A percentile compares a stretch with the other conserved stretches of the same genome.
Evolutionary conservation across 805 yeast species (phyloP).

Genomic region (Candida ipomoeae): DNA sequence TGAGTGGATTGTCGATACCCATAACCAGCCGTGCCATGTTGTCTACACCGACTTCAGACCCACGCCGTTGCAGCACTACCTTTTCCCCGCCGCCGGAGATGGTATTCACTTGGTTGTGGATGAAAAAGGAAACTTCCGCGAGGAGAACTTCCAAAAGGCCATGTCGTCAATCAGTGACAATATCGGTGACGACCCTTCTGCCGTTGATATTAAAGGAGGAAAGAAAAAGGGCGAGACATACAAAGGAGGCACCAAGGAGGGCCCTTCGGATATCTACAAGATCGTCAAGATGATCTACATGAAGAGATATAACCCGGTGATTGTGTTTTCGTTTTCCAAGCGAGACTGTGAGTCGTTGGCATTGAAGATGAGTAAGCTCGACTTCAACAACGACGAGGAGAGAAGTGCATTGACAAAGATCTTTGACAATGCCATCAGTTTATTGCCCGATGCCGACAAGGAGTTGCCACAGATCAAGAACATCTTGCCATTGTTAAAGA

Average conservation of each 20-base stretch:
- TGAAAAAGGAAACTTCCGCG: conserved; percentile 93
- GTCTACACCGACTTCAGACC: conserved; percentile 99
- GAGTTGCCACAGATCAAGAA: conserved; percentile 93
- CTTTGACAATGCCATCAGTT: conserved; percentile 82
- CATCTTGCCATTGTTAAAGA: conserved; percentile 77
- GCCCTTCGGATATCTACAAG: conserved; percentile 84
- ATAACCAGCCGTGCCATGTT: conserved; percentile 95
- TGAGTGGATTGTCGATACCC: conserved; percentile 96
- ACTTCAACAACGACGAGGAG: conserved; percentile 91
- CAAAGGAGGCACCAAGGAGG: conserved; percentile 81
- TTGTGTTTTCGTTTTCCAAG: conserved; percentile 96
- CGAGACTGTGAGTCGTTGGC: conserved; percentile 96
- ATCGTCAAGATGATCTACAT: conserved; percentile 98
- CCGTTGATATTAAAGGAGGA: conserved; percentile 47
- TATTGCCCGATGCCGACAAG: conserved; percentile 85
- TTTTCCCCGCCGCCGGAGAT: conserved; percentile 98
- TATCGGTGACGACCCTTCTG: conserved; percentile 77
- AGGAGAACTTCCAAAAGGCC: conserved; percentile 96
- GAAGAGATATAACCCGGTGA: conserved; percentile 94
- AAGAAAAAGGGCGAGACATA: conserved; percentile 76
- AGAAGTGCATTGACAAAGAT: conserved; percentile 87
- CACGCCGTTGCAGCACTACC: conserved; percentile 94
- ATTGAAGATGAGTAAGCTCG: conserved; percentile 90
- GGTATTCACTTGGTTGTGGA: conserved; percentile 97
- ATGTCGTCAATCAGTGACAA: conserved; percentile 88